Evolutionary conservation across 139 green algal genomes (phyloP).

Genomic region (Volvox reticuliferus): DNA sequence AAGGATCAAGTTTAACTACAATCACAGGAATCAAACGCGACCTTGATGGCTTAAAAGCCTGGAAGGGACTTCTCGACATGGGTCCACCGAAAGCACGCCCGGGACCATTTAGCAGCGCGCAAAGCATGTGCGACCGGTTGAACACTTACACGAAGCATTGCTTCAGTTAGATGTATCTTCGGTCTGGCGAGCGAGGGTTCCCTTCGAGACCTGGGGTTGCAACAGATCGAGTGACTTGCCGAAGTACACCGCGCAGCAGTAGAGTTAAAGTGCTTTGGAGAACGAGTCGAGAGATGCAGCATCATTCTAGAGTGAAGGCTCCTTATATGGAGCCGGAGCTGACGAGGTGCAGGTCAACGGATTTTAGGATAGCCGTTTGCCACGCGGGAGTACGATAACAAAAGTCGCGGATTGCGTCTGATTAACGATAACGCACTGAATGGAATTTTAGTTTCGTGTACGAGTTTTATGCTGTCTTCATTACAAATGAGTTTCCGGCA

Average conservation of each 20-base stretch:
- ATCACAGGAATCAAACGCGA: too few species aligned
- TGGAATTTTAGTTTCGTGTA: background rate
- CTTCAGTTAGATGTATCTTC: background rate
- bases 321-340: background rate
- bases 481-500: background rate
- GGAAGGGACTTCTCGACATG: background rate
- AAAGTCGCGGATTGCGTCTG: background rate
- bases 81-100: background rate
- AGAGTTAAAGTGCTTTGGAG: background rate
- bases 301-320: background rate
- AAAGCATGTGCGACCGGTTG: background rate
- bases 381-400: background rate
- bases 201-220: background rate
- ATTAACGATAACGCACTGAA: background rate
- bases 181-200: background rate
- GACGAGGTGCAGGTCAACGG: constrained; percentile 9
- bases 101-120: background rate
- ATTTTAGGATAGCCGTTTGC: background rate
- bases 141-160: constrained; percentile 24
- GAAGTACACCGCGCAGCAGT: background rate
- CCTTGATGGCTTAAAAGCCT: background rate
- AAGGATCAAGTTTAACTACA: too few species aligned
- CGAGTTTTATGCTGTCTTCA: background rate
- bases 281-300: background rate
- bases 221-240: background rate